These are phyloP conservation scores for Pythium apleroticum DNA, from an alignment of 352 stramenopile species.

Conservation along the genomic window DNA sequence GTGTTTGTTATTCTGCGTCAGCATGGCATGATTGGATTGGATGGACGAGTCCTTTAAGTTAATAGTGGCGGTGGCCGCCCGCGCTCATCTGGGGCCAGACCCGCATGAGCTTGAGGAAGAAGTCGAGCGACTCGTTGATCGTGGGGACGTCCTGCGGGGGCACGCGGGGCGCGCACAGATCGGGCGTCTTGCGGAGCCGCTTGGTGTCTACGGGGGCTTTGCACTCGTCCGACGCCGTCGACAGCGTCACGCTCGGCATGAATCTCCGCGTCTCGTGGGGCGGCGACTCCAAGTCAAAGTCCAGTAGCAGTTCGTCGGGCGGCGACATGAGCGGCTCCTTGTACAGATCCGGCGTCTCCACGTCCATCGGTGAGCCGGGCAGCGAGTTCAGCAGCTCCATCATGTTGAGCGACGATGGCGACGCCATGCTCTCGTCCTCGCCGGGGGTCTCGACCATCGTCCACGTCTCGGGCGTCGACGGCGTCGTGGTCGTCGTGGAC, in stretches of 20 bases:
- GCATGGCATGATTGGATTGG: no score
- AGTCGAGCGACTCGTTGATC: constrained; percentile 37
- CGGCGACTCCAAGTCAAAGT: neutral
- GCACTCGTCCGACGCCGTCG: neutral
- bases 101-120: constrained; percentile 25
- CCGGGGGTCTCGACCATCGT: neutral
- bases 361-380: neutral
- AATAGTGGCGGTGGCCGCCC: neutral
- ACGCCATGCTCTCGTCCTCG: neutral
- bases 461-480: neutral
- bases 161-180: neutral
- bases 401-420: constrained; percentile 12
- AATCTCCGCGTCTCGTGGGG: neutral
- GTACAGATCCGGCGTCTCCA: constrained; percentile 8
- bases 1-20: neutral
- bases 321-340: neutral
- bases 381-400: neutral
- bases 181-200: neutral
- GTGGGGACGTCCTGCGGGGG: constrained; percentile 10
- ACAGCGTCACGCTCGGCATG: neutral
- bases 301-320: neutral
- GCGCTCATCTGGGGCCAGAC: neutral
- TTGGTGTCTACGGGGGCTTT: neutral
- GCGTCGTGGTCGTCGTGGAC: neutral
- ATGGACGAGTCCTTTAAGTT: no score